A percentile compares a stretch with the other conserved stretches of the same genome.
Conservation (phyloP, 306 rosid species). For the Castanea mollissima region DNA sequence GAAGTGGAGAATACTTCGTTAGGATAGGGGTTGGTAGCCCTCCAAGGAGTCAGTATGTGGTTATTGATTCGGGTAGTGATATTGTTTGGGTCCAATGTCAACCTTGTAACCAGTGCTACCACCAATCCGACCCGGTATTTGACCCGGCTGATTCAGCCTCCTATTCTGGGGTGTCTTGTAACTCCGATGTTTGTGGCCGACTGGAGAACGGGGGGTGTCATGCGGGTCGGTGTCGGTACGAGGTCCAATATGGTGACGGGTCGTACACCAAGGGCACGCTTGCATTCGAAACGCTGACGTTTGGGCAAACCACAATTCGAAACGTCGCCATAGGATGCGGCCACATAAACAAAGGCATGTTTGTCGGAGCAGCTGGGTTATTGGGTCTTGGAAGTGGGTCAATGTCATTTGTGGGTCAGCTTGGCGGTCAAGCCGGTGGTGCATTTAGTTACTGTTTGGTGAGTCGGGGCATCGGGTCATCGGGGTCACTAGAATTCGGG, state of each 20-base stretch:
- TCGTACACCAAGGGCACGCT: conserved; percentile 82
- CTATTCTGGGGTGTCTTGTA: conserved; percentile 57
- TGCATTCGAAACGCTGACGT: conserved; percentile 70
- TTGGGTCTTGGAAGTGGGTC: conserved; percentile 87
- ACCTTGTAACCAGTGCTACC: conserved; percentile 77
- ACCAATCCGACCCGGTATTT: conserved; percentile 79
- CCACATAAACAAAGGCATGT: conserved; percentile 81
- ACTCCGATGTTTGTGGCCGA: conserved; percentile 59
- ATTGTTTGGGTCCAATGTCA: conserved; percentile 89
- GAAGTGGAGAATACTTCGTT: conserved; percentile 83
- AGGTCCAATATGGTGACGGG: conserved; percentile 83
- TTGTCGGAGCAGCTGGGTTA: conserved; percentile 82
- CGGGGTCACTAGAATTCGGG: conserved; percentile 71
- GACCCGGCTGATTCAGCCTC: conserved; percentile 76
- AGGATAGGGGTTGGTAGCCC: conserved; percentile 88
- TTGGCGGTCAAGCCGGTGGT: conserved; percentile 73
- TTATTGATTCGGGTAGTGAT: conserved; percentile 85
- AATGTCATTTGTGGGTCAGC: conserved; percentile 82
- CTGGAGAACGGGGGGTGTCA: conserved; percentile 62
- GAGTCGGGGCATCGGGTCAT: conserved; percentile 49
- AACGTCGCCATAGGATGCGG: conserved; percentile 90
- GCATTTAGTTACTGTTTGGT: conserved; percentile 74
- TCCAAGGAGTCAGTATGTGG: conserved; percentile 65
- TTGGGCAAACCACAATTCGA: conserved; percentile 55
- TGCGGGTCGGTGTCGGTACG: conserved; percentile 61